A percentile compares a stretch with the other conserved stretches of the same genome.
phyloP scores from a whole-genome alignment of 1,139 yeast genomes.

The Geotrichum bryndzae region DNA sequence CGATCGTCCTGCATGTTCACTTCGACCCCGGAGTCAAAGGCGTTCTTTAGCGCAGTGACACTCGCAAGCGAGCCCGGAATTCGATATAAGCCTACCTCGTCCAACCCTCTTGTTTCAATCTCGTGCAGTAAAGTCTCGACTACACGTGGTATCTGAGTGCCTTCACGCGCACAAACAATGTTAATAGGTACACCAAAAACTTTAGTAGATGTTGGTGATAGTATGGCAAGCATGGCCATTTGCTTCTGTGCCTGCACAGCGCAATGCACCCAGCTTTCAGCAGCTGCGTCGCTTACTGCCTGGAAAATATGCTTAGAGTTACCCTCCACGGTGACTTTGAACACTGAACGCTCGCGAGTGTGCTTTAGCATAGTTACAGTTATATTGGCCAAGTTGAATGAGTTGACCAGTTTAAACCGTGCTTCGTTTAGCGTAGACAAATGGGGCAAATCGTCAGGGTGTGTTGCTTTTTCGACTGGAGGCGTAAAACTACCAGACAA shows the following conservation, averaged over 20 bases:
- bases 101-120: constrained; percentile 76
- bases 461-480: constrained; percentile 42
- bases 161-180: constrained; percentile 68
- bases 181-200: constrained; percentile 89
- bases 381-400: constrained; percentile 49
- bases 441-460: constrained; percentile 56
- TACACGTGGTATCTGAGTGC: constrained; percentile 55
- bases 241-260: constrained; percentile 40
- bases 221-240: constrained; percentile 35
- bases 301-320: constrained; percentile 52
- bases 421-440: constrained; percentile 40
- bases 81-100: constrained; percentile 88
- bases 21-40: constrained; percentile 67
- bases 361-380: constrained; percentile 23
- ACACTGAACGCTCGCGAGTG: constrained; percentile 37
- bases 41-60: constrained; percentile 59
- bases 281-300: constrained; percentile 54
- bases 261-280: constrained; percentile 66
- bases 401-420: constrained; percentile 50
- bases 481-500: constrained; percentile 29
- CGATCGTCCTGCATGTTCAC: constrained; percentile 62
- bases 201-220: constrained; percentile 32
- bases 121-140: constrained; percentile 61
- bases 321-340: constrained; percentile 56
- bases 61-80: constrained; percentile 85